phyloP scores from a whole-genome alignment of 768 basidiomycete genomes.

The Fomitopsis serialis region DNA sequence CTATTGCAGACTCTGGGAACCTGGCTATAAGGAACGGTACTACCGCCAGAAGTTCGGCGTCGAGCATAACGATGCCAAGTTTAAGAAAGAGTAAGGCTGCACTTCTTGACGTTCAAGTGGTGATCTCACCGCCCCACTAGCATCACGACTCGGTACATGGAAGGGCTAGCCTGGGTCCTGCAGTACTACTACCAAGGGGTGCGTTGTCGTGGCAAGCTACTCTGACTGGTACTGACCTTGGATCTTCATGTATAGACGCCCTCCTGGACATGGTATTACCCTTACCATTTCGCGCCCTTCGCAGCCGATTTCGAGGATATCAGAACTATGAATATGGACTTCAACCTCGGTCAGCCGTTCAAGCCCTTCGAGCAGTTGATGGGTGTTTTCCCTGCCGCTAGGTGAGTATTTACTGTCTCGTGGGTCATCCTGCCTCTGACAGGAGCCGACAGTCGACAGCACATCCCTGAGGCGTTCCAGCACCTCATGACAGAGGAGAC shows the following conservation, averaged over 20 bases:
- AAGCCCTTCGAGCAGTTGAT: conserved; percentile 97
- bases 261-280: conserved; percentile 99
- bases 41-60: conserved; percentile 91
- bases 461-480: conserved; percentile 86
- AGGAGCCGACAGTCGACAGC: conserved; percentile 55
- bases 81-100: conserved; percentile 61
- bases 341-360: conserved; percentile 82
- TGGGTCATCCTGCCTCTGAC: conserved; percentile 3
- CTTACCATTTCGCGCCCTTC: conserved; percentile 97
- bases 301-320: conserved; percentile 89
- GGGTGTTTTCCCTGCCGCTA: conserved; percentile 95
- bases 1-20: conserved; percentile 77
- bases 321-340: conserved; percentile 71
- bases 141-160: conserved; percentile 78
- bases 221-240: conserved; percentile 6
- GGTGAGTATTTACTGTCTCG: conserved; percentile 39
- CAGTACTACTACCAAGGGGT: conserved; percentile 99
- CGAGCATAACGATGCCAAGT: conserved; percentile 61
- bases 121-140: conserved; percentile 32
- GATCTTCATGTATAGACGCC: conserved; percentile 54
- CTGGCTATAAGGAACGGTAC: conserved; percentile 93
- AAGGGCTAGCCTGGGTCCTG: conserved; percentile 94
- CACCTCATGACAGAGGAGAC: conserved; percentile 78
- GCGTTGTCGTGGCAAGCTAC: conserved; percentile 22
- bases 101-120: neutral